These are phyloP conservation scores for Talaromyces nanjingensis DNA, from an alignment of 495 filamentous ascomycete species.

Conservation along the genomic window DNA sequence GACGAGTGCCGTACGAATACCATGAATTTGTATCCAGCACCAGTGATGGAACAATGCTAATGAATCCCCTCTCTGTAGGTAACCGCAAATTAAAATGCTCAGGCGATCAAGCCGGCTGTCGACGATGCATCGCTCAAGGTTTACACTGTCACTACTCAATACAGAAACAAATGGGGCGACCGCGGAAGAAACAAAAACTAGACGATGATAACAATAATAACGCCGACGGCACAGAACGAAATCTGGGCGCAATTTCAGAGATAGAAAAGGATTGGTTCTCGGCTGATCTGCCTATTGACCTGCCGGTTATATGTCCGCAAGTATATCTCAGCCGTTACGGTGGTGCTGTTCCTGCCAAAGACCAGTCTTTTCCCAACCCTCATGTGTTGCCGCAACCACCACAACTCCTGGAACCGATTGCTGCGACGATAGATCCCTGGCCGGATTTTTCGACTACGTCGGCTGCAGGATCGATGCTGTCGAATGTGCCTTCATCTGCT, in stretches of 20 bases:
- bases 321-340: neutral
- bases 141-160: conserved; percentile 37
- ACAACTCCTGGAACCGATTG: conserved; percentile 21
- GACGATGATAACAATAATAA: conserved; percentile 18
- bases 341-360: neutral
- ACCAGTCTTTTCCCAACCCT: neutral
- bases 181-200: conserved; percentile 35
- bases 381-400: neutral
- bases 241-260: neutral
- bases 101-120: conserved; percentile 34
- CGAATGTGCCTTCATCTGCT: neutral
- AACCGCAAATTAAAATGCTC: conserved; percentile 45
- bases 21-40: neutral
- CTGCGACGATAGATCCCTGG: conserved; percentile 31
- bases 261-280: conserved; percentile 6
- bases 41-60: neutral
- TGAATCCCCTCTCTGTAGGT: conserved; percentile 18
- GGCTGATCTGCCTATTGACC: neutral
- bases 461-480: conserved; percentile 27
- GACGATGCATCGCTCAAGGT: conserved; percentile 34
- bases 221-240: neutral
- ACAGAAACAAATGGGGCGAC: conserved; percentile 44
- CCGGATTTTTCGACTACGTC: conserved; percentile 38
- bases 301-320: neutral
- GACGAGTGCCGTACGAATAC: conserved; percentile 14